Conservation (phyloP, 176 grass and related monocot genomes). For the Otatea glauca region DNA sequence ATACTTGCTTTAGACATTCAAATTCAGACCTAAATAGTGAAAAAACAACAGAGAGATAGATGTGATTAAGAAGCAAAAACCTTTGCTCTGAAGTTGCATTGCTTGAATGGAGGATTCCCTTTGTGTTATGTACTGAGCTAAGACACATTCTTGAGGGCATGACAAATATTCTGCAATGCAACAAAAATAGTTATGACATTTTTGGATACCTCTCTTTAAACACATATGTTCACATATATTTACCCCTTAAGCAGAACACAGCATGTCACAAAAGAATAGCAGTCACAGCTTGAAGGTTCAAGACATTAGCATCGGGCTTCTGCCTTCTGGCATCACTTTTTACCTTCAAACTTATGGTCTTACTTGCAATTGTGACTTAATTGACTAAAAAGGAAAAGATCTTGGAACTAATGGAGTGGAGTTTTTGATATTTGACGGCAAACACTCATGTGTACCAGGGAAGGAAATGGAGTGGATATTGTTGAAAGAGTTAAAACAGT, state of each 20-base stretch:
- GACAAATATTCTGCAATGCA: slow-evolving; percentile 74
- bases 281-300: not conserved
- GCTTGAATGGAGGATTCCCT: slow-evolving; percentile 56
- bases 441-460: not conserved
- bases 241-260: not conserved
- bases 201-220: not conserved
- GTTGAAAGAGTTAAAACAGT: too few species aligned
- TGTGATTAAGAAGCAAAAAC: slow-evolving; percentile 46
- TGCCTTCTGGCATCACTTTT: not conserved
- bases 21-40: slow-evolving; percentile 3
- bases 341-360: not conserved
- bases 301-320: slow-evolving; percentile 19
- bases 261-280: not conserved
- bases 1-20: slow-evolving; percentile 29
- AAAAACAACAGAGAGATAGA: not conserved
- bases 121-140: slow-evolving; percentile 78
- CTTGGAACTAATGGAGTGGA: not conserved
- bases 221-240: not conserved
- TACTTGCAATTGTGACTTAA: not conserved
- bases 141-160: slow-evolving; percentile 94
- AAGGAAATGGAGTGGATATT: too few species aligned
- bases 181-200: slow-evolving; percentile 23
- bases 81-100: slow-evolving; percentile 52
- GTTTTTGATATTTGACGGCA: not conserved
- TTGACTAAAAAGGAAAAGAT: not conserved